These are phyloP conservation scores for Globisporangium lucens DNA, from an alignment of 352 stramenopile species.

Conservation along the genomic window DNA sequence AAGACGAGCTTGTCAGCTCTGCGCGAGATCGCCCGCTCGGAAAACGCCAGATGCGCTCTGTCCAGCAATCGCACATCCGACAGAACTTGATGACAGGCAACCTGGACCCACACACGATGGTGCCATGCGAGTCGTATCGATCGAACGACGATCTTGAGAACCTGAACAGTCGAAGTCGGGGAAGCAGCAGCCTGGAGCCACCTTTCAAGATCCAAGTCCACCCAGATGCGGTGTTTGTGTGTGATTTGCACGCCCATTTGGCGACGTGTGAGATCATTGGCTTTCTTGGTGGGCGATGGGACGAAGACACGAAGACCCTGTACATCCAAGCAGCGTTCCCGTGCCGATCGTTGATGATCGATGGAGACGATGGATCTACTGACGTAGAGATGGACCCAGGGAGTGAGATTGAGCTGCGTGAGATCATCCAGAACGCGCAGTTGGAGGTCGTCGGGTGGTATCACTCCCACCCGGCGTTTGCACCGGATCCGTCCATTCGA, in stretches of 20 bases:
- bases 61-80: constrained; percentile 78
- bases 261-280: constrained; percentile 94
- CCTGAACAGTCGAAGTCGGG: constrained; percentile 42
- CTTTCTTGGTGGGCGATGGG: constrained; percentile 91
- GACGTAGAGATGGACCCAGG: constrained; percentile 95
- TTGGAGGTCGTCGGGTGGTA: constrained; percentile 95
- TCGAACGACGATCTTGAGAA: constrained; percentile 31
- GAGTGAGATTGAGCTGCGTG: constrained; percentile 88
- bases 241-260: constrained; percentile 92
- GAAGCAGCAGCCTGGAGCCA: constrained; percentile 41
- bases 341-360: constrained; percentile 86
- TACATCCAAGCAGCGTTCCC: constrained; percentile 93
- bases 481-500: constrained; percentile 89
- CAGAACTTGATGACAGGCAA: constrained; percentile 72
- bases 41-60: constrained; percentile 62
- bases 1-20: constrained; percentile 14
- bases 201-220: constrained; percentile 89
- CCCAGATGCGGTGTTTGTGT: constrained; percentile 88
- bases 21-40: constrained; percentile 25
- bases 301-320: constrained; percentile 73
- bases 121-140: constrained; percentile 73
- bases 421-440: constrained; percentile 87
- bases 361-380: constrained; percentile 88
- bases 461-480: constrained; percentile 93
- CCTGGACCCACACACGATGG: constrained; percentile 84